Conservation (phyloP, 352 stramenopile genomes). For the Thraustochytrium striatum region DNA sequence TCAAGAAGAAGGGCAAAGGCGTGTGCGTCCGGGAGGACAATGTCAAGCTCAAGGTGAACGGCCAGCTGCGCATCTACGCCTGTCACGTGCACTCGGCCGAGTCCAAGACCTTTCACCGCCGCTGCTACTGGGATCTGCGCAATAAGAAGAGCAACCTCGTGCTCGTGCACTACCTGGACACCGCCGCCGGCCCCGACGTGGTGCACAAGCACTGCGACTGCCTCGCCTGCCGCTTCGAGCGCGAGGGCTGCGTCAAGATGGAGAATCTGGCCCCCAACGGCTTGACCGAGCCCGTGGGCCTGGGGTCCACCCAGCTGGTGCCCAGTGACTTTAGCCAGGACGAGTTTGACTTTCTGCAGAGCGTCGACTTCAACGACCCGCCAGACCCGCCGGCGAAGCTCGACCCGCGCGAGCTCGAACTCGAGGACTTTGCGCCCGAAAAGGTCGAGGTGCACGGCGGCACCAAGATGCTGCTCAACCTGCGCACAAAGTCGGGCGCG, state of each 20-base stretch:
- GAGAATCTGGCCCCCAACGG: too few species aligned
- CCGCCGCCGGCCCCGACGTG: background rate
- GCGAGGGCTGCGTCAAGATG: too few species aligned
- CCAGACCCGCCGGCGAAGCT: background rate
- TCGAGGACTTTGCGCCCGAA: conserved; percentile 23
- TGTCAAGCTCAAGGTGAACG: conserved; percentile 19
- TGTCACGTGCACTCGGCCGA: conserved; percentile 30
- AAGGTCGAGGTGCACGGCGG: background rate
- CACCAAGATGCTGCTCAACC: conserved; percentile 14
- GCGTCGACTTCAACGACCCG: background rate
- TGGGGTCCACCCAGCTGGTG: too few species aligned
- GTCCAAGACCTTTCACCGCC: background rate
- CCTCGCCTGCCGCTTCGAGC: background rate
- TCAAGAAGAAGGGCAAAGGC: conserved; percentile 41
- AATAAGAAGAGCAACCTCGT: conserved; percentile 29
- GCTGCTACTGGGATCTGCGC: conserved; percentile 30
- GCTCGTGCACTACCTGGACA: conserved; percentile 41
- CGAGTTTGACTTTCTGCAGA: background rate
- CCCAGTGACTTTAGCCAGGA: background rate
- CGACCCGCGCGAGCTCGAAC: background rate
- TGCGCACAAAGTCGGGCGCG: background rate
- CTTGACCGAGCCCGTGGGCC: too few species aligned
- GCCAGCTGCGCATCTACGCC: conserved; percentile 27
- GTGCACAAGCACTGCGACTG: conserved; percentile 7
- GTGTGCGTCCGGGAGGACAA: conserved; percentile 26